Evolutionary conservation across 345 rosid genomes (phyloP).

Genomic region (Trapa bicornis): DNA sequence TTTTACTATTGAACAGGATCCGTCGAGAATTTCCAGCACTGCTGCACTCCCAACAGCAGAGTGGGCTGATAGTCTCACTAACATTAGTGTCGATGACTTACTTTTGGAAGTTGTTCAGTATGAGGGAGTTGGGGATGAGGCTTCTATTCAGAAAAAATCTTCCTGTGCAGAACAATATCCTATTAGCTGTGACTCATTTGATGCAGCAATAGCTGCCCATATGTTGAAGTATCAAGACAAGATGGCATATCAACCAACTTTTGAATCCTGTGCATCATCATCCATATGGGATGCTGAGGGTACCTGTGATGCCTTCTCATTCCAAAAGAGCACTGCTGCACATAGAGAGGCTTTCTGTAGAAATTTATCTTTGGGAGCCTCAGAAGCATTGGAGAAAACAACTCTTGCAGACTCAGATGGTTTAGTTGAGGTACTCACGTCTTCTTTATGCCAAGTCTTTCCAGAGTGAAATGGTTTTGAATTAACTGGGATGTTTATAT

Average conservation of each 20-base stretch:
- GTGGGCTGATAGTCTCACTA: constrained; percentile 96
- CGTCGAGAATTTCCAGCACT: constrained; percentile 21
- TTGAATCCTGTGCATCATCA: constrained; percentile 34
- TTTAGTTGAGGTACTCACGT: too few species aligned
- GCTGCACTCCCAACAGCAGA: constrained; percentile 56
- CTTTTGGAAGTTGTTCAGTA: constrained; percentile 58
- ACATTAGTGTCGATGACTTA: constrained; percentile 82
- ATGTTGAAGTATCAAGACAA: constrained; percentile 64
- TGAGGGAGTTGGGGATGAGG: constrained; percentile 25
- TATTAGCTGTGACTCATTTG: constrained; percentile 78
- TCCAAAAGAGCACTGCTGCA: constrained; percentile 29
- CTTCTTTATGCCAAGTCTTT: too few species aligned
- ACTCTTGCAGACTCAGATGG: too few species aligned
- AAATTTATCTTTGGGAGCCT: constrained; percentile 20
- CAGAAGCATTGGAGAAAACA: constrained; percentile 12
- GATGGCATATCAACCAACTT: constrained; percentile 24
- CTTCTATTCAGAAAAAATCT: constrained; percentile 28
- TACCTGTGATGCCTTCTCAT: constrained; percentile 93
- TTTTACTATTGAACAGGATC: constrained; percentile 26
- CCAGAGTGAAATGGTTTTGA: too few species aligned
- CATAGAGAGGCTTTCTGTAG: constrained; percentile 20
- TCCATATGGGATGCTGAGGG: constrained; percentile 95
- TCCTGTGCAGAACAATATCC: constrained; percentile 47
- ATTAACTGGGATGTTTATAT: background rate
- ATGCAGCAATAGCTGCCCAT: constrained; percentile 98